Conservation (phyloP, 495 filamentous ascomycete genomes). For the Ramalina intermedia region DNA sequence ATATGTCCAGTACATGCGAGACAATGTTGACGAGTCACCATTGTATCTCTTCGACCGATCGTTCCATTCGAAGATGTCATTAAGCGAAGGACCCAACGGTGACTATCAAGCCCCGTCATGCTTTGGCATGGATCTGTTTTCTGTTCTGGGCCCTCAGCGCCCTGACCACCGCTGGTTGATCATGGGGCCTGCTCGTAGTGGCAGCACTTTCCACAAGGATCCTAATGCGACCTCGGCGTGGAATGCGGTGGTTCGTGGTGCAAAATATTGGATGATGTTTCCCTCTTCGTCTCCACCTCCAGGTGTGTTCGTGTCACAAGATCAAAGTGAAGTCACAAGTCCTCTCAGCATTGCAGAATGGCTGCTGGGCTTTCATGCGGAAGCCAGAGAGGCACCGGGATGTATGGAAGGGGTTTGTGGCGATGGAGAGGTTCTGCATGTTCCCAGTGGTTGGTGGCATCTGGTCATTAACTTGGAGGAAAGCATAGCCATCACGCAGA, state of each 20-base stretch:
- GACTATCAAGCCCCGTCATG: constrained; percentile 75
- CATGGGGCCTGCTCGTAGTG: constrained; percentile 75
- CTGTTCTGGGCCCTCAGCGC: constrained; percentile 60
- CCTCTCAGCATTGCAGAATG: constrained; percentile 94
- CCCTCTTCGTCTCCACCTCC: constrained; percentile 54
- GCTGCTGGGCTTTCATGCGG: constrained; percentile 80
- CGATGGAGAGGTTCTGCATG: constrained; percentile 83
- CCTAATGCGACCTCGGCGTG: constrained; percentile 71
- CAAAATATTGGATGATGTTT: constrained; percentile 99
- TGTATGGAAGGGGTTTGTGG: constrained; percentile 79
- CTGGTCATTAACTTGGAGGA: constrained; percentile 77
- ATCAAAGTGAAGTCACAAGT: constrained; percentile 87
- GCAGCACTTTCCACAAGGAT: constrained; percentile 91
- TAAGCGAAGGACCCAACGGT: constrained; percentile 45
- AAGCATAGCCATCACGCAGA: constrained; percentile 85
- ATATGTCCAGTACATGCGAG: constrained; percentile 73
- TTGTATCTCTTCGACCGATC: constrained; percentile 82
- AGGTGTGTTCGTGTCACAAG: constrained; percentile 81
- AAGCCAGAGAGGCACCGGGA: constrained; percentile 61
- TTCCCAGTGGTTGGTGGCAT: constrained; percentile 94
- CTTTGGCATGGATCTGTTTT: constrained; percentile 83
- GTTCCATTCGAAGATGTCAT: constrained; percentile 78
- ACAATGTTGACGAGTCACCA: constrained; percentile 76
- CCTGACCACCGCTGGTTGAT: constrained; percentile 92
- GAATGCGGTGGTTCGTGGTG: constrained; percentile 85